Conservation (phyloP, 2,329 filamentous ascomycete genomes). For the Colletotrichum phormii region DNA sequence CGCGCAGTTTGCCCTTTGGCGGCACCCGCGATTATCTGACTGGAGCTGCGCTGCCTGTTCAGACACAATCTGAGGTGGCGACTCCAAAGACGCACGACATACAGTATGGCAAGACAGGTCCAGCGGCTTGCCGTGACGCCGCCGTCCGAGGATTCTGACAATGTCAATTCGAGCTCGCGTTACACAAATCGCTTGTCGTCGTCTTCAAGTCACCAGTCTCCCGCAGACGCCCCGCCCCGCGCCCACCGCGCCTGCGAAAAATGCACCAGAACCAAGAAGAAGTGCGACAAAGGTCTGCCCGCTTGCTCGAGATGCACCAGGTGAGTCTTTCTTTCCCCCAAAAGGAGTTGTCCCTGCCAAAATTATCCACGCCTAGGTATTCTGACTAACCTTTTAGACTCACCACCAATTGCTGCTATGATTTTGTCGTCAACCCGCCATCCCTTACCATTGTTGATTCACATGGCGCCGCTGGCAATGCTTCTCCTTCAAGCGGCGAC, state of each 20-base stretch:
- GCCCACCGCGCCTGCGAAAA: constrained; percentile 52
- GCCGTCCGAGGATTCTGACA: constrained; percentile 34
- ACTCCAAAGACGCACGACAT: background rate
- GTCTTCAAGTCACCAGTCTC: constrained; percentile 24
- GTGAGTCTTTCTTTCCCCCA: constrained; percentile 35
- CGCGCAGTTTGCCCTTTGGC: background rate
- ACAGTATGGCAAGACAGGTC: constrained; percentile 27
- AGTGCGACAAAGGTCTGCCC: constrained; percentile 51
- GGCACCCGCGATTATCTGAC: background rate
- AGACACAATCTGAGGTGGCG: background rate
- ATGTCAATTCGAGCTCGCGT: constrained; percentile 26
- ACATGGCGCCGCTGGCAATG: constrained; percentile 37
- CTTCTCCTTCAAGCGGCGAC: constrained; percentile 36
- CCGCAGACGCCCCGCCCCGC: constrained; percentile 40
- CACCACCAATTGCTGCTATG: constrained; percentile 47
- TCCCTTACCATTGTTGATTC: constrained; percentile 46
- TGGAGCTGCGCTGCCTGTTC: background rate
- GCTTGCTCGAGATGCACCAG: constrained; percentile 49
- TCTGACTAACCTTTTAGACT: constrained; percentile 24
- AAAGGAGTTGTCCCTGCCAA: background rate
- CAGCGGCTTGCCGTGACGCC: constrained; percentile 33
- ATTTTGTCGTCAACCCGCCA: constrained; percentile 51
- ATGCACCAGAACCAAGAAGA: constrained; percentile 52
- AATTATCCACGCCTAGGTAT: background rate
- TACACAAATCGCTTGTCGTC: constrained; percentile 20